Base-by-base conservation (phyloP, 1,284 basidiomycete species). In the Ganoderma resinaceum region DNA sequence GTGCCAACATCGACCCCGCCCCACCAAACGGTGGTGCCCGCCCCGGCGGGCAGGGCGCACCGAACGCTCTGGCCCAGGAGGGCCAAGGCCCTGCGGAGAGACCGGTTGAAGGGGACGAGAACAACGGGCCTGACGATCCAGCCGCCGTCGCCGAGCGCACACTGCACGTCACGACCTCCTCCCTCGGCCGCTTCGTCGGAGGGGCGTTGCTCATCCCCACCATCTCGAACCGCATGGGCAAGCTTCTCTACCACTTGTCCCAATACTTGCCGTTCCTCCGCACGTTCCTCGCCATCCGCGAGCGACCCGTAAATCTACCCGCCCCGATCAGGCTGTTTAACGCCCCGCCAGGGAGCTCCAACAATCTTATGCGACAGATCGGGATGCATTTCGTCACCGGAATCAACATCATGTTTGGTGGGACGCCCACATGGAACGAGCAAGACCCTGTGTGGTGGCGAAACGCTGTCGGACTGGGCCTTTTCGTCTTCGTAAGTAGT, bases 401-500 rank as follows among this genome's bases (percentile, higher is more conserved):
- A 1, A 69, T 87, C 69, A 81, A 84, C 46, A 79, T 87, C 11
- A 79, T 89, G 0, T 85, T 85, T 80, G 83, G 86, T 20, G 89
- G 89, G 26, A 86, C 87, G 16, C 82, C 82, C 67, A 82, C 83
- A 8, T 93, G 88, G 90, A 82, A 83, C 8, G 87, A 88, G 69
- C 83, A 85, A 60, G 91, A 93, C 77, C 92, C 91, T 14, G 89
- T 93, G 12, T 93, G 92, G 91, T 93, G 91, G 92, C 81, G 92
- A 55, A 94, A 93, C 75, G 80, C 87, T 2, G 75, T 93, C 55
- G 92, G 92, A 0, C 80, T 93, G 9, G 91, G 90, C 0, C 68
- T 92, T 5, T 93, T 91, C 76, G 82, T 90, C 6, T 82, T 91
- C 63, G 89, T 91, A 73, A 72, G 88, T 80, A 72, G 87, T 80